These are phyloP conservation scores for Colletotrichum tofieldiae DNA, from an alignment of 2,329 filamentous ascomycete species.

Conservation along the genomic window DNA sequence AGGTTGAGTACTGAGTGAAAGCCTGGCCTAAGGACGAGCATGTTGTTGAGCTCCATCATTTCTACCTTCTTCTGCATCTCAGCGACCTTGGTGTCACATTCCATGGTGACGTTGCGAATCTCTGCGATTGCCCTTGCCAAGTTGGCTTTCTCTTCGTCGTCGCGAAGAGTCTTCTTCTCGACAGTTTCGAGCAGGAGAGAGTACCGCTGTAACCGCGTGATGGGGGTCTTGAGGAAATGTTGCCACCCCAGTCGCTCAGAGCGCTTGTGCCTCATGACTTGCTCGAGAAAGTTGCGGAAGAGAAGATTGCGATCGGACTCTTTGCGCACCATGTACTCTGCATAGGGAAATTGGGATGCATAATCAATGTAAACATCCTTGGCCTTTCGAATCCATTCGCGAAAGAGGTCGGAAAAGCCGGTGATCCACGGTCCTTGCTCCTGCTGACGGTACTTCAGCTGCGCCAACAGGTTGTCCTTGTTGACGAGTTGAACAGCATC, in stretches of 20 bases:
- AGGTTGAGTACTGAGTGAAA: slow-evolving; percentile 93
- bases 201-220: slow-evolving; percentile 93
- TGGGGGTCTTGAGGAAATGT: slow-evolving; percentile 92
- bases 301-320: slow-evolving; percentile 88
- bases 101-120: slow-evolving; percentile 88
- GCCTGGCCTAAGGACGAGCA: slow-evolving; percentile 87
- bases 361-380: slow-evolving; percentile 92
- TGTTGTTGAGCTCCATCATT: slow-evolving; percentile 86
- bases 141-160: slow-evolving; percentile 92
- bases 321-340: slow-evolving; percentile 85
- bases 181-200: slow-evolving; percentile 87
- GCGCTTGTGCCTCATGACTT: slow-evolving; percentile 82
- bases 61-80: slow-evolving; percentile 94
- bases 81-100: slow-evolving; percentile 93
- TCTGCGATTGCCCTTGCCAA: slow-evolving; percentile 89
- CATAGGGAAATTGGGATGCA: slow-evolving; percentile 87
- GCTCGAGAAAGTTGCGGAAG: slow-evolving; percentile 89
- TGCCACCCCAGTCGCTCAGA: slow-evolving; percentile 93
- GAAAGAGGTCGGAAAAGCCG: slow-evolving; percentile 96
- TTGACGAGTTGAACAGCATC: slow-evolving; percentile 92
- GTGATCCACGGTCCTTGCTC: slow-evolving; percentile 96
- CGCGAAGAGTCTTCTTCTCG: slow-evolving; percentile 84
- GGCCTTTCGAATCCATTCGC: slow-evolving; percentile 98
- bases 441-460: slow-evolving; percentile 96
- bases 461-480: slow-evolving; percentile 91